phyloP scores from a whole-genome alignment of 257 asterid species.

The Dorcoceras hygrometricum region DNA sequence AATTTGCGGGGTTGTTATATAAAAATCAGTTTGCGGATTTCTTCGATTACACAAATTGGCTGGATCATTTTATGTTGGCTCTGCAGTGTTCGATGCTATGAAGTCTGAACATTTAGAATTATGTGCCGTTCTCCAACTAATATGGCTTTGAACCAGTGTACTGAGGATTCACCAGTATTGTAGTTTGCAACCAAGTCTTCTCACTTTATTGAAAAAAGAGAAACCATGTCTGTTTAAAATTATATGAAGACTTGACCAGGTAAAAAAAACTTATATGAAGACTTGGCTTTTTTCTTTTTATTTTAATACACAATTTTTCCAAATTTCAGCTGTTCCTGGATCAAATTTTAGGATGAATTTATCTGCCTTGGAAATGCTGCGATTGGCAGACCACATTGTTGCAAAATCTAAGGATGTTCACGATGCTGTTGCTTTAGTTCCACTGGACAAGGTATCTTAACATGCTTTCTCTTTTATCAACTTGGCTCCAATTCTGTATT shows the following conservation, averaged over 20 bases:
- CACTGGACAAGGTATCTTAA: slow-evolving; percentile 68
- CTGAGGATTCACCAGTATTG: not conserved
- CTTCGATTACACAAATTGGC: slow-evolving; percentile 11
- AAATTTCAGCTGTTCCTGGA: slow-evolving; percentile 60
- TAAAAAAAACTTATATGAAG: not conserved
- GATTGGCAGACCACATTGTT: slow-evolving; percentile 64
- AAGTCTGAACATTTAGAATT: not conserved
- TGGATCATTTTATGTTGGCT: not conserved
- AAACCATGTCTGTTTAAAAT: too few relatives aligned
- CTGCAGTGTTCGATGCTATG: not conserved
- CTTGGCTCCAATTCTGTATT: not conserved
- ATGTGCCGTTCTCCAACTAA: too few relatives aligned
- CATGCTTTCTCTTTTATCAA: not conserved
- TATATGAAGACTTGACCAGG: slow-evolving; percentile 1
- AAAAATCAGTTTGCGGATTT: not conserved
- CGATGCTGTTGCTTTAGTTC: slow-evolving; percentile 81
- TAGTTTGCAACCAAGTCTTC: too few relatives aligned
- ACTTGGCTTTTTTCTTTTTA: not conserved
- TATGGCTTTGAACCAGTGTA: not conserved
- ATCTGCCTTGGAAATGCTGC: slow-evolving; percentile 73
- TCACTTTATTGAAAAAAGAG: too few relatives aligned
- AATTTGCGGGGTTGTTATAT: not conserved
- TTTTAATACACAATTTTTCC: slow-evolving; percentile 1
- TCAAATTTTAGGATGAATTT: slow-evolving; percentile 51
- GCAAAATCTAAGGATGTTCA: slow-evolving; percentile 70